Evolutionary conservation across 768 basidiomycete genomes (phyloP), one percentile per base, ranked within the genome.

Genomic region (Lyophyllum semitale): DNA sequence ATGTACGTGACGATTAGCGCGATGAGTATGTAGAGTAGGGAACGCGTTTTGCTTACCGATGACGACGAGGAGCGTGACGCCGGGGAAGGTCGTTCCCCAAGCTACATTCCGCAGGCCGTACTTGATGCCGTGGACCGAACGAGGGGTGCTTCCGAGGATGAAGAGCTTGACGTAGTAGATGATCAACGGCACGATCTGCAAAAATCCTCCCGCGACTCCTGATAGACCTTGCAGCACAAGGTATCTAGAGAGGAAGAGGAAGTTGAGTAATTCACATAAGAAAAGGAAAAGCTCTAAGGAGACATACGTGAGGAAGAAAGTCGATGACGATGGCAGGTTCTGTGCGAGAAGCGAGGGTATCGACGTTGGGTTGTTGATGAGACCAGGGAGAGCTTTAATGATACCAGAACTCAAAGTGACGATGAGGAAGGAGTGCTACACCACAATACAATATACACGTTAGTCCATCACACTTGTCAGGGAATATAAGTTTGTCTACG

Each of bases 81-180:
- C 66, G 20, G 78, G 90, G 81, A 83, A 94, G 75, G 62, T 82
- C 51, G 63, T 94, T 76, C 68, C 96, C 96, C 94, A 95, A 78
- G 42, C 77, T 1, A 91, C 85, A 9, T 71, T 81, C 22, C 84
- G 72, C 35, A 87, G 79, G 4, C 76, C 82, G 68, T 89, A 95
- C 69, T 93, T 91, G 78, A 95, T 90, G 27, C 79, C 77, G 65
- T 87, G 96, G 12, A 98, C 79, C 2, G 89, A 85, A 17, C 95
- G 84, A 38, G 95, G 91, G 0, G 96, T 96, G 59, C 89, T 91
- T 22, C 93, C 95, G 17, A 95, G 81, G 12, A 99, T 72, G 71
- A 87, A 80, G 23, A 96, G 72, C 75, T 93, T 96, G 69, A 96
- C 88, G 64, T 97, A 97, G 76, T 98, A 98, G 42, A 98, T 62